Percentiles rank a stretch among this genome's conserved stretches.
Conservation (phyloP, 2,329 filamentous ascomycete species). For the Neofusicoccum kwambonambiense region DNA sequence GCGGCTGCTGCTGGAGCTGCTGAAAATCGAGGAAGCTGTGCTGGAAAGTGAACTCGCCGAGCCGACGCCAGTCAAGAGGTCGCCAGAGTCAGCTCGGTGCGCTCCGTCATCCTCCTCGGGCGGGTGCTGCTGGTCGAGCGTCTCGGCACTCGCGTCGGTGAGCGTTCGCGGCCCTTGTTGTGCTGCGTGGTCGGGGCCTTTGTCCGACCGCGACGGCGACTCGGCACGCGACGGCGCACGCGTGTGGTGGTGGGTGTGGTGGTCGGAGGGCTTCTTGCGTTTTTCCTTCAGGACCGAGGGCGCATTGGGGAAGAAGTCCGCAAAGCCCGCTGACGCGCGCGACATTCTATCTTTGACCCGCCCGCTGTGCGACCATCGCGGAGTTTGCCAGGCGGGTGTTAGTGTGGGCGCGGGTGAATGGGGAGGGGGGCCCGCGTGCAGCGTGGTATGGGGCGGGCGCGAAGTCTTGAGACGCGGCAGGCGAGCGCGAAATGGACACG, state of each 20-base stretch:
- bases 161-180: constrained; percentile 19
- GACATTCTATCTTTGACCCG: constrained; percentile 55
- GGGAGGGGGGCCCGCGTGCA: constrained; percentile 10
- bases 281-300: constrained; percentile 60
- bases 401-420: constrained; percentile 1
- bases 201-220: constrained; percentile 20
- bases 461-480: constrained; percentile 21
- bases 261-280: constrained; percentile 31
- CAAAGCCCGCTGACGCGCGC: constrained; percentile 77
- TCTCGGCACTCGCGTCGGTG: constrained; percentile 22
- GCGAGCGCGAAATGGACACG: constrained; percentile 25
- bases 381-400: constrained; percentile 1
- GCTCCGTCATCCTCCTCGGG: constrained; percentile 50
- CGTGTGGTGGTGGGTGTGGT: constrained; percentile 23
- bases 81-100: constrained; percentile 58
- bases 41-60: constrained; percentile 72
- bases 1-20: constrained; percentile 50
- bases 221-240: constrained; percentile 7
- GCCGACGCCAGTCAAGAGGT: constrained; percentile 68
- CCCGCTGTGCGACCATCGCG: constrained; percentile 30
- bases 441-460: constrained; percentile 14
- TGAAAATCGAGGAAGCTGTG: constrained; percentile 70
- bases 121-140: constrained; percentile 14
- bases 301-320: constrained; percentile 81
- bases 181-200: constrained; percentile 18